Evolutionary conservation across 1,284 basidiomycete genomes (phyloP).

Genomic region (Papiliotrema fonsecae): DNA sequence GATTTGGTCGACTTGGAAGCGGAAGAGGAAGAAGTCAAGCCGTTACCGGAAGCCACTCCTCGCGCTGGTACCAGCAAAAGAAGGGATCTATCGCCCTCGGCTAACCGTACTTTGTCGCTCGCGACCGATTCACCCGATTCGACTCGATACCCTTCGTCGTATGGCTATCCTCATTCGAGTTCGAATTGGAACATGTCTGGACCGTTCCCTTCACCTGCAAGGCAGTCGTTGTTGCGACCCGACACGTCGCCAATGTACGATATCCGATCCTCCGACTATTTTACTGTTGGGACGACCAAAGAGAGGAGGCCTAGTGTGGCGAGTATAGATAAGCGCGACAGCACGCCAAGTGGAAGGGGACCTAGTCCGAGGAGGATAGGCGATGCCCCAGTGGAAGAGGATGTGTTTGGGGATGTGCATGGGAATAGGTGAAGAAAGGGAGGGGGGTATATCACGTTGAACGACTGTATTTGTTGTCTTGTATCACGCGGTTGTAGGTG

Average conservation of each 20-base stretch:
- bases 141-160: conserved; percentile 5
- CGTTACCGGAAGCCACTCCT: background rate
- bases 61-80: background rate
- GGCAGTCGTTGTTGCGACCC: conserved; percentile 11
- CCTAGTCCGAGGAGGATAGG: too few relatives aligned
- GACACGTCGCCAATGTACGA: conserved; percentile 35
- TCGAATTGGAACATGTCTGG: conserved; percentile 23
- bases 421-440: too few relatives aligned
- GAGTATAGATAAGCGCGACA: too few relatives aligned
- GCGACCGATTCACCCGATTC: background rate
- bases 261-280: conserved; percentile 30
- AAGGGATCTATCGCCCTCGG: background rate
- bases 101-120: background rate
- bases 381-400: too few relatives aligned
- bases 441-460: too few relatives aligned
- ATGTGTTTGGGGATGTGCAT: too few relatives aligned
- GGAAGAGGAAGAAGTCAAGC: background rate
- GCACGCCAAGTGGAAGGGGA: too few relatives aligned
- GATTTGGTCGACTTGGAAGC: background rate
- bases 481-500: too few relatives aligned
- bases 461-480: too few relatives aligned
- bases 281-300: too few relatives aligned
- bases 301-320: too few relatives aligned
- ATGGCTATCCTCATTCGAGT: conserved; percentile 2
- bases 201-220: conserved; percentile 11